Evolutionary conservation across 305 asterid genomes (phyloP), one percentile per base, ranked within the genome.

Genomic region (Rubia balearica): DNA sequence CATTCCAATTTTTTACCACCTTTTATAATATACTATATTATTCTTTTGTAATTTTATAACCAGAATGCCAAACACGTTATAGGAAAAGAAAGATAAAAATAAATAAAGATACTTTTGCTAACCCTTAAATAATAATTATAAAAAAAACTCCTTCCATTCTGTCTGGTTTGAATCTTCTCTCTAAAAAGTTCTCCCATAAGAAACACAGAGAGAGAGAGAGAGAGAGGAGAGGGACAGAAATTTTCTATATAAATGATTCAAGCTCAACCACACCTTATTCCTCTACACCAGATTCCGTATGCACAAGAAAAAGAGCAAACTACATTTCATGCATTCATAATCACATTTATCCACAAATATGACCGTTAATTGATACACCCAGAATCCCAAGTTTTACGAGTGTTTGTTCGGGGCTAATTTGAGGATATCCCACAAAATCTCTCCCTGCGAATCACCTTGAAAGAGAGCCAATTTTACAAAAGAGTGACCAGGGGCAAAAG

Each of bases 171-270:
- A 14, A n/a, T 19, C 33, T 9, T 65, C 46, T 27, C 40, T 70
- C 62, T 60, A 40, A 38, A 24, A 49, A 61, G 24, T 14, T 48
- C 41, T 22, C 12, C 27, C 63, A 69, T 27, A n/a, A n/a, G n/a
- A n/a, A n/a, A n/a, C n/a, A n/a, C n/a, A n/a, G 61, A 51, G 71
- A 16, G 10, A 59, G 68, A 51, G 59, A 9, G 38, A 59, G 36
- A n/a, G 22, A 51, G 62, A 11, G 42, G 70, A 30, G 67, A 45
- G 77, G 49, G 66, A 27, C 63, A 74, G 71, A 22, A 66, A 8
- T 42, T n/a, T 38, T 40, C 24, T n/a, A 24, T 36, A 19, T 30
- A 56, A 8, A 43, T 40, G 17, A 64, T 12, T 64, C 46, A 69
- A 53, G 45, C 33, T 8, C 68, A 27, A 14, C 46, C 67, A 64